Evolutionary conservation across 2,329 filamentous ascomycete species (phyloP).

Genomic region (Corinectria fuckeliana): DNA sequence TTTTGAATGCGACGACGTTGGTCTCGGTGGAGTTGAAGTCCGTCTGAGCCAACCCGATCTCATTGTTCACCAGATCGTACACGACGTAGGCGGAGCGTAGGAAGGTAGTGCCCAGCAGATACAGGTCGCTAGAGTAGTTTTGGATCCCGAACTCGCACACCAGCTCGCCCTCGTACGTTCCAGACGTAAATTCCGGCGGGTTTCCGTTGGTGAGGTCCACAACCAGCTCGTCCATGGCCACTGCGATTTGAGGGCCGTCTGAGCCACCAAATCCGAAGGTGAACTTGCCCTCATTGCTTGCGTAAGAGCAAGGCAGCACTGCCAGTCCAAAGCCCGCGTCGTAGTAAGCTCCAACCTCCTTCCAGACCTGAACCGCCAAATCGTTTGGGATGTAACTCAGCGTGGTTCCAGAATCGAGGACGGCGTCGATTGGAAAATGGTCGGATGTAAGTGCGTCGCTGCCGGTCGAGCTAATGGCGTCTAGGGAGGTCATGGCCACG

Average conservation of each 20-base stretch:
- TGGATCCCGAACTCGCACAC: conserved; percentile 65
- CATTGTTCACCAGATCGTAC: conserved; percentile 64
- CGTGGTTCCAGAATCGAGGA: conserved; percentile 79
- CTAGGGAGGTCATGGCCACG: conserved; percentile 56
- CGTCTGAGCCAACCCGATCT: conserved; percentile 61
- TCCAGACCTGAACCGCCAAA: conserved; percentile 60
- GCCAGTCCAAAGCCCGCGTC: conserved; percentile 45
- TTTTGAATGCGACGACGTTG: conserved; percentile 58
- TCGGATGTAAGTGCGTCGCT: conserved; percentile 53
- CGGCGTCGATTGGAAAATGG: conserved; percentile 60
- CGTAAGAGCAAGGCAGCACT: conserved; percentile 58
- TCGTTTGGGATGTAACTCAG: conserved; percentile 72
- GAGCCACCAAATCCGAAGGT: conserved; percentile 60
- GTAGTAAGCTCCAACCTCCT: conserved; percentile 61
- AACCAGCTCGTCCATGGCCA: conserved; percentile 64
- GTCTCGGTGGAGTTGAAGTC: conserved; percentile 60
- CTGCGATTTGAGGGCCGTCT: conserved; percentile 56
- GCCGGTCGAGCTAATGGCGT: conserved; percentile 56
- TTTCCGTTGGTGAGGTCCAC: conserved; percentile 50
- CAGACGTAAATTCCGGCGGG: conserved; percentile 46
- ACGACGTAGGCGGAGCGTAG: conserved; percentile 66
- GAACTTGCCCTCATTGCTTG: conserved; percentile 55
- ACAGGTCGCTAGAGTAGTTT: conserved; percentile 51
- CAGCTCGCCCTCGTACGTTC: conserved; percentile 51
- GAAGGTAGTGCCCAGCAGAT: conserved; percentile 64